phyloP scores from a whole-genome alignment of 768 basidiomycete genomes.

The Amanita jacksonii region DNA sequence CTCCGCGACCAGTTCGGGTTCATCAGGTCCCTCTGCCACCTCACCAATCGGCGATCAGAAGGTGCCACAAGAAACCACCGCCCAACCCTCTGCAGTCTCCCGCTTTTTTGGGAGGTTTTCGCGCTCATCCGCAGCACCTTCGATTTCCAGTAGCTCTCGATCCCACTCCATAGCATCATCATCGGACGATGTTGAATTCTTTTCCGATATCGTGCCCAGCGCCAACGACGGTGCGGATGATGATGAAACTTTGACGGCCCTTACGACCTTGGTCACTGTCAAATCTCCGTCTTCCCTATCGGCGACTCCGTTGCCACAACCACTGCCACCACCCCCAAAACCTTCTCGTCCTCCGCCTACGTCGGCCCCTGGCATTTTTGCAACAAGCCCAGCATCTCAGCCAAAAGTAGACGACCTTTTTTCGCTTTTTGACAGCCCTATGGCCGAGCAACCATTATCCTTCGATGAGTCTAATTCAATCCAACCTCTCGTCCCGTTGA shows the following conservation, averaged over 20 bases:
- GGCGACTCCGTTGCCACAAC: conserved; percentile 37
- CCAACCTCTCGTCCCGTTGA: conserved; percentile 12
- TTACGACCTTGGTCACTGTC: conserved; percentile 34
- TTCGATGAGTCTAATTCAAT: conserved; percentile 7
- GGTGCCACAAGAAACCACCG: conserved; percentile 11
- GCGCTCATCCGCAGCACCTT: conserved; percentile 26
- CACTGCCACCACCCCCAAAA: conserved; percentile 34
- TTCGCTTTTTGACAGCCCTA: conserved; percentile 19
- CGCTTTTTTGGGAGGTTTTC: conserved; percentile 77
- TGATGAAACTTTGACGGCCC: conserved; percentile 23
- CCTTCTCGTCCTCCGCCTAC: conserved; percentile 26
- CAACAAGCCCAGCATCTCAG: background rate
- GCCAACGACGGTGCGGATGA: conserved; percentile 32
- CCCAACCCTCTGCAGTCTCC: conserved; percentile 59
- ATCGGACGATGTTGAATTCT: conserved; percentile 72
- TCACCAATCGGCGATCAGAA: conserved; percentile 7
- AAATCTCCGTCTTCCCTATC: conserved; percentile 21
- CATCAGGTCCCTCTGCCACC: conserved; percentile 1
- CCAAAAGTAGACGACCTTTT: conserved; percentile 18
- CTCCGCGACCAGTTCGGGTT: background rate
- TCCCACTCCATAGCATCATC: conserved; percentile 62
- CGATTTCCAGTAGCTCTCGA: conserved; percentile 16
- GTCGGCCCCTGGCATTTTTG: background rate
- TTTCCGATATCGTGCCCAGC: conserved; percentile 60
- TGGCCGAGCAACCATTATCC: background rate